Evolutionary conservation across 176 grass and related monocot genomes (phyloP).

Genomic region (Aechmea fasciata): DNA sequence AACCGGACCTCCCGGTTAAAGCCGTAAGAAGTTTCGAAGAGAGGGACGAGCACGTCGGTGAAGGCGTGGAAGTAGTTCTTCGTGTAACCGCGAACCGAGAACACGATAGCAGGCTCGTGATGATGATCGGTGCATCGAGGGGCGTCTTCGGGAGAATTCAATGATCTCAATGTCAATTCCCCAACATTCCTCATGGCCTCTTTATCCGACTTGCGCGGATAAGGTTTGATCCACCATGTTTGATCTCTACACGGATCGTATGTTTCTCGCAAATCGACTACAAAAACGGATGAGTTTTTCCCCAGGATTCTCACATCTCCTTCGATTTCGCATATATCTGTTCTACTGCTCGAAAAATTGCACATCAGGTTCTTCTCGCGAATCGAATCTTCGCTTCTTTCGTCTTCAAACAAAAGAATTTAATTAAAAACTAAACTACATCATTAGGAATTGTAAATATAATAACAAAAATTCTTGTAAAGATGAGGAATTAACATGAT

Average conservation of each 20-base stretch:
- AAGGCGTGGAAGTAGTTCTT: constrained; percentile 53
- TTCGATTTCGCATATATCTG: constrained; percentile 12
- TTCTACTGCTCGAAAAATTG: neutral
- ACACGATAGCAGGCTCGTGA: constrained; percentile 60
- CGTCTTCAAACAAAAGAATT: neutral
- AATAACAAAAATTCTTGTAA: neutral
- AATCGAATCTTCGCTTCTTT: neutral
- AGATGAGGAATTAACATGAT: no score
- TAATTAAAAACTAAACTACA: neutral
- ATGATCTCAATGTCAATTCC: neutral
- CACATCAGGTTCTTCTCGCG: neutral
- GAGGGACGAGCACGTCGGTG: constrained; percentile 15
- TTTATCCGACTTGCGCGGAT: constrained; percentile 18
- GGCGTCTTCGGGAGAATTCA: neutral
- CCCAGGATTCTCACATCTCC: constrained; percentile 8
- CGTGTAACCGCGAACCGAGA: constrained; percentile 64
- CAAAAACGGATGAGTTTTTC: neutral
- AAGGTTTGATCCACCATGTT: constrained; percentile 14
- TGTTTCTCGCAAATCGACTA: neutral
- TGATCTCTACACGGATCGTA: neutral
- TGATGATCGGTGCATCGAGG: constrained; percentile 32
- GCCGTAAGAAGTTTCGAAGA: constrained; percentile 6
- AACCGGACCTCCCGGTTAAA: constrained; percentile 13
- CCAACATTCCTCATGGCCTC: neutral
- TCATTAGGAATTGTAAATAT: neutral